phyloP scores from a whole-genome alignment of 768 basidiomycete species.

The Tricholoma sp. region DNA sequence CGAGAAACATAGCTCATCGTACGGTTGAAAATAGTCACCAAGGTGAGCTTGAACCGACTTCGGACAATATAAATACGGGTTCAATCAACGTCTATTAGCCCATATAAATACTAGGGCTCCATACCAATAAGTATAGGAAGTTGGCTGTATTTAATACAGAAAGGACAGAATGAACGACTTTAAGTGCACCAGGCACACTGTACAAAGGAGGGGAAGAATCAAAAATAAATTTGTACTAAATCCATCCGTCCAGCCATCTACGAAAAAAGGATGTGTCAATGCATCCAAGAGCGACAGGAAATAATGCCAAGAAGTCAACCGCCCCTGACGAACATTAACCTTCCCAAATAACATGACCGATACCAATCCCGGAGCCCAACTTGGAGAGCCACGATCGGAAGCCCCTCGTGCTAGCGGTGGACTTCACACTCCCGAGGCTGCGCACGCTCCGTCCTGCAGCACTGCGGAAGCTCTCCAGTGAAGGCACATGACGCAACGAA shows the following conservation, averaged over 20 bases:
- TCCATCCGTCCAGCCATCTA: neutral
- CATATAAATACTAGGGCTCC: neutral
- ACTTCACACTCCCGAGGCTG: slow-evolving; percentile 39
- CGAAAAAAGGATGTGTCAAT: neutral
- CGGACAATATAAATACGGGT: no score
- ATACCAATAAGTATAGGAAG: neutral
- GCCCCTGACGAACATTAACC: neutral
- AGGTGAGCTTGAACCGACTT: no score
- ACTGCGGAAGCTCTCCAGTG: slow-evolving; percentile 45
- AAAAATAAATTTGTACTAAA: neutral
- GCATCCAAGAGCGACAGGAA: neutral
- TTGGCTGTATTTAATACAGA: neutral
- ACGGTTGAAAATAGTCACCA: no score
- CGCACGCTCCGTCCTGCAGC: slow-evolving; percentile 37
- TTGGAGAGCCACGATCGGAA: slow-evolving; percentile 38
- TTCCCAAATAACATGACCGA: neutral
- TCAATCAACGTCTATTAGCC: no score
- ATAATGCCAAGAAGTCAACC: neutral
- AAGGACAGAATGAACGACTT: neutral
- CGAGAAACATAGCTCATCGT: no score
- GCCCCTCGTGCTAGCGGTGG: slow-evolving; percentile 32
- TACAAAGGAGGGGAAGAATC: neutral
- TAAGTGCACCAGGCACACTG: neutral
- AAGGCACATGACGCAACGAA: slow-evolving; percentile 32
- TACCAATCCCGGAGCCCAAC: slow-evolving; percentile 21